Conservation (phyloP, 2,329 filamentous ascomycete species). For the Leptosphaerulina australis region DNA sequence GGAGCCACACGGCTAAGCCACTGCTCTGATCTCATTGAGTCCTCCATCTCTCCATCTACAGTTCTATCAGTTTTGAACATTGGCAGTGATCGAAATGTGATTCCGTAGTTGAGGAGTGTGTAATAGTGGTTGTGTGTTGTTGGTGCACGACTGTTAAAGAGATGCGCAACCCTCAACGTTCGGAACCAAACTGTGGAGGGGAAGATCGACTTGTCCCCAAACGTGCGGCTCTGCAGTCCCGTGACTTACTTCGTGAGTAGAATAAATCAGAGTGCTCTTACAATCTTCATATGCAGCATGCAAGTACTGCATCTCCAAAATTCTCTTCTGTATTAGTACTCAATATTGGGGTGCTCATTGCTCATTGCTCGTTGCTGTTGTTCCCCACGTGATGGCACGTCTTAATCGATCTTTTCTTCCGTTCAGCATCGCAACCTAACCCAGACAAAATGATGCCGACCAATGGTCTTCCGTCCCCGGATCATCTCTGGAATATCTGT, state of each 20-base stretch:
- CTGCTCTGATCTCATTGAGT: slow-evolving; percentile 25
- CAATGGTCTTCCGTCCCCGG: background rate
- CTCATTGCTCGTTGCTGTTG: background rate
- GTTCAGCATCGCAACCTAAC: background rate
- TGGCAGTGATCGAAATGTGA: slow-evolving; percentile 35
- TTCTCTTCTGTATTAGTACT: background rate
- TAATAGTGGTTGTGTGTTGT: slow-evolving; percentile 24
- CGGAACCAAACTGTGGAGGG: slow-evolving; percentile 28
- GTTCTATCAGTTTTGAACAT: slow-evolving; percentile 27
- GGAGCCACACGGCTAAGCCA: slow-evolving; percentile 38
- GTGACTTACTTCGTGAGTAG: slow-evolving; percentile 6
- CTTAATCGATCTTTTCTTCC: background rate
- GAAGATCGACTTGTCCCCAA: slow-evolving; percentile 5
- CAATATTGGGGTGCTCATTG: background rate
- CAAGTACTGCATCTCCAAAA: no score
- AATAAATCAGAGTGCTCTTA: background rate
- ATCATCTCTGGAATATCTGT: background rate
- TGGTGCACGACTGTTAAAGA: slow-evolving; percentile 33
- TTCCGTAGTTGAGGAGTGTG: slow-evolving; percentile 25
- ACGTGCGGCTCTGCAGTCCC: slow-evolving; percentile 10
- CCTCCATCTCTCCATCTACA: slow-evolving; percentile 30
- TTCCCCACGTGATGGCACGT: slow-evolving; percentile 5
- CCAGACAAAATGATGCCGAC: background rate
- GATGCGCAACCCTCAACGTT: slow-evolving; percentile 28
- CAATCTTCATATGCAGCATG: no score